Percentiles rank a stretch among this genome's conserved stretches.
Conservation (phyloP, 2,329 filamentous ascomycete species). For the Clathrospora elynae region DNA sequence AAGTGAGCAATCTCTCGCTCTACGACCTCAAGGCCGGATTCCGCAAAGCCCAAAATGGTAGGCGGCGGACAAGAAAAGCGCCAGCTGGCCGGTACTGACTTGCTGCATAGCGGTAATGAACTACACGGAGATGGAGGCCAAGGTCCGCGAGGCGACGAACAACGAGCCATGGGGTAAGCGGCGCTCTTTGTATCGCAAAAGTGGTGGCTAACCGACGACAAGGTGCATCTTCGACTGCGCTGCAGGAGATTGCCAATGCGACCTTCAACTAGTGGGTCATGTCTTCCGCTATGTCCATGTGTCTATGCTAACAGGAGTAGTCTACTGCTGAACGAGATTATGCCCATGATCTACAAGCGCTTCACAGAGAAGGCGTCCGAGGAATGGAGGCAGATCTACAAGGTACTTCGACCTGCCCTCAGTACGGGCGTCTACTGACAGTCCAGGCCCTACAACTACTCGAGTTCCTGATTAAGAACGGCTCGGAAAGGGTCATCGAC, state of each 20-base stretch:
- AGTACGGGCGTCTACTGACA: constrained; percentile 20
- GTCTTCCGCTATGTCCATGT: background rate
- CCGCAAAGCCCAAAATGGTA: constrained; percentile 96
- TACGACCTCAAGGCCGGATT: constrained; percentile 96
- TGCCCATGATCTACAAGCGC: constrained; percentile 99
- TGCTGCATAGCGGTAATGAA: constrained; percentile 82
- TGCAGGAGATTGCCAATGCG: constrained; percentile 98
- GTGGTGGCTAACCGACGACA: constrained; percentile 20
- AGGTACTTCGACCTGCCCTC: constrained; percentile 58
- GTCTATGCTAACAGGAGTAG: constrained; percentile 57
- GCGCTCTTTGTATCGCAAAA: constrained; percentile 60
- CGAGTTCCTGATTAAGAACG: constrained; percentile 97
- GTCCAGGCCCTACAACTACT: constrained; percentile 78
- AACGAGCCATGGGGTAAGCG: constrained; percentile 89
- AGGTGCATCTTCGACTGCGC: constrained; percentile 77
- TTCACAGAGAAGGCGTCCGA: constrained; percentile 98
- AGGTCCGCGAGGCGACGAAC: constrained; percentile 98
- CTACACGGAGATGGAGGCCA: constrained; percentile 72
- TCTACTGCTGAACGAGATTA: constrained; percentile 97
- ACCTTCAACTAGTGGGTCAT: constrained; percentile 91
- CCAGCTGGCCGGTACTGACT: constrained; percentile 36
- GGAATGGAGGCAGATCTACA: constrained; percentile 99
- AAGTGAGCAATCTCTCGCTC: constrained; percentile 87
- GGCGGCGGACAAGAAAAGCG: constrained; percentile 27
- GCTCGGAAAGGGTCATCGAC: constrained; percentile 95